Evolutionary conservation across 495 filamentous ascomycete species (phyloP).

Genomic region (Daldinia grandis): DNA sequence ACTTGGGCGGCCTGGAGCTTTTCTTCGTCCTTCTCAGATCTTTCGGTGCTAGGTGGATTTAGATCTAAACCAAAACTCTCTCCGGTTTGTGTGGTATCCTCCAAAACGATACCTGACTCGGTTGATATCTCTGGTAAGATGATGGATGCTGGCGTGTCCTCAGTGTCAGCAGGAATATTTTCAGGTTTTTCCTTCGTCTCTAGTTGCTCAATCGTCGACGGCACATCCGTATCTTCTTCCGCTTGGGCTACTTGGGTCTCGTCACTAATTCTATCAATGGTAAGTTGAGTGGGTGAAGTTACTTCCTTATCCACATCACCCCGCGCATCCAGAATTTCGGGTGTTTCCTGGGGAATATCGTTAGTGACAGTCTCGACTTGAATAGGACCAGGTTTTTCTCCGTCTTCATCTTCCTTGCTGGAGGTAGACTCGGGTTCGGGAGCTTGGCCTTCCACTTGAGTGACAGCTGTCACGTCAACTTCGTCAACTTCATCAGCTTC

Average conservation of each 20-base stretch:
- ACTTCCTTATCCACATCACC: slow-evolving; percentile 11
- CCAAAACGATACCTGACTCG: slow-evolving; percentile 7
- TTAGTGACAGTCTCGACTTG: slow-evolving; percentile 15
- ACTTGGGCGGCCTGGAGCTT: slow-evolving; percentile 42
- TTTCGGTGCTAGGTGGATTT: slow-evolving; percentile 7
- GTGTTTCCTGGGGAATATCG: slow-evolving; percentile 11
- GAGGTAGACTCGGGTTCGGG: slow-evolving; percentile 18
- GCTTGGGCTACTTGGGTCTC: slow-evolving; percentile 2
- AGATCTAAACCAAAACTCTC: slow-evolving; percentile 12
- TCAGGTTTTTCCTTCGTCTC: slow-evolving; percentile 6
- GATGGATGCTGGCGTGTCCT: slow-evolving; percentile 10
- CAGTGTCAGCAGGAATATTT: neutral
- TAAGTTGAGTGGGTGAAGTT: slow-evolving; percentile 6
- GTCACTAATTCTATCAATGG: slow-evolving; percentile 2
- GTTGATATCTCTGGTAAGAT: slow-evolving; percentile 20
- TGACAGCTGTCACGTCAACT: slow-evolving; percentile 13
- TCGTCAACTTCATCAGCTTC: slow-evolving; percentile 1
- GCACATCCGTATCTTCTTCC: slow-evolving; percentile 1
- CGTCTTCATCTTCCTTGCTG: slow-evolving; percentile 23
- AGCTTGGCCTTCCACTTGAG: slow-evolving; percentile 11
- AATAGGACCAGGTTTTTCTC: slow-evolving; percentile 29
- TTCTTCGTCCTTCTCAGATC: slow-evolving; percentile 45
- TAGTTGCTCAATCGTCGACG: neutral
- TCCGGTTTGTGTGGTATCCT: slow-evolving; percentile 17
- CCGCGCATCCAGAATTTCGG: slow-evolving; percentile 4